Evolutionary conservation across 257 asterid species (phyloP).

Genomic region (Scutellaria minor): DNA sequence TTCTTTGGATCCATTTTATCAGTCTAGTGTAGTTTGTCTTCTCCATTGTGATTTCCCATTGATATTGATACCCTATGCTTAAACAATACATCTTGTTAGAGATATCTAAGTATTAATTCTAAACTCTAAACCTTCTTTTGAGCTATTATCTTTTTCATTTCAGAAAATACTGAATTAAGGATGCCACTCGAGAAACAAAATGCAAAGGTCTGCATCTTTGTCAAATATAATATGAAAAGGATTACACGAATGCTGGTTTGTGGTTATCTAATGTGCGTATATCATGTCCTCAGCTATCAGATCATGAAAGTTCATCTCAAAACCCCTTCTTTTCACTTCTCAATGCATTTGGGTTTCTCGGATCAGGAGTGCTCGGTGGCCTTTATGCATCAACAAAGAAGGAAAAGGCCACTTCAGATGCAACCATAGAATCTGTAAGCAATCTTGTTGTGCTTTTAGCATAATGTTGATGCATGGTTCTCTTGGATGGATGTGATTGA

Average conservation of each 20-base stretch:
- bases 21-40: background rate
- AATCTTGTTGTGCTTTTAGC: conserved; percentile 1
- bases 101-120: background rate
- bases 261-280: conserved; percentile 35
- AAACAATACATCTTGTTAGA: background rate
- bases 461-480: conserved; percentile 12
- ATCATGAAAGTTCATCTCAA: conserved; percentile 44
- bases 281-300: conserved; percentile 52
- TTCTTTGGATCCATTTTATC: conserved; percentile 16
- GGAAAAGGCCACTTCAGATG: conserved; percentile 59
- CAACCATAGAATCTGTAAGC: conserved; percentile 77
- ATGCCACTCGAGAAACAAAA: conserved; percentile 47
- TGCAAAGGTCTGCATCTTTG: conserved; percentile 58
- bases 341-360: conserved; percentile 62
- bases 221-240: conserved; percentile 32
- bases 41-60: conserved; percentile 2
- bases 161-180: conserved; percentile 54
- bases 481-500: conserved; percentile 17
- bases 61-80: background rate
- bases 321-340: conserved; percentile 60
- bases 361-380: conserved; percentile 72
- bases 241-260: conserved; percentile 32
- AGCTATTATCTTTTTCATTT: conserved; percentile 31
- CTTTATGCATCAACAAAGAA: conserved; percentile 59
- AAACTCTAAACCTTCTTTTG: conserved; percentile 20